A percentile compares a stretch with the other conserved stretches of the same genome.
These are phyloP conservation scores for Eucalyptus melliodora DNA, from an alignment of 345 rosid genomes.

Conservation along the genomic window DNA sequence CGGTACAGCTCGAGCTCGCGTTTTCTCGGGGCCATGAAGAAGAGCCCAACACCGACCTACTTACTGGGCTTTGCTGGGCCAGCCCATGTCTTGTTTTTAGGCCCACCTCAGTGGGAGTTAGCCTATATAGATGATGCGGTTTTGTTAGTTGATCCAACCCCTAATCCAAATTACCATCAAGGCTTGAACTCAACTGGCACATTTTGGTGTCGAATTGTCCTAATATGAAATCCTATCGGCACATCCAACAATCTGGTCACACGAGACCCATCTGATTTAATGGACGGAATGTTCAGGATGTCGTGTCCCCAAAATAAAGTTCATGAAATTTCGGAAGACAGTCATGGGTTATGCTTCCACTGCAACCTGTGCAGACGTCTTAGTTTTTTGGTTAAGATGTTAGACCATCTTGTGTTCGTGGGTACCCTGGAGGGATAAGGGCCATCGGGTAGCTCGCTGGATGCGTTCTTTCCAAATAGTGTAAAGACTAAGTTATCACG, in stretches of 20 bases:
- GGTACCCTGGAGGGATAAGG: neutral
- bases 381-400: neutral
- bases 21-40: neutral
- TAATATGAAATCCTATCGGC: neutral
- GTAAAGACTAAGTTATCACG: too few species aligned
- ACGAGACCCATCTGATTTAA: neutral
- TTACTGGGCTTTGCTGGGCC: neutral
- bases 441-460: rapidly evolving
- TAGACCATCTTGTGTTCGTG: neutral
- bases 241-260: neutral
- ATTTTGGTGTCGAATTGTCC: neutral
- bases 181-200: too few species aligned
- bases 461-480: neutral
- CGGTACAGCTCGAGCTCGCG: neutral
- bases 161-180: too few species aligned
- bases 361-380: neutral
- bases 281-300: neutral
- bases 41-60: neutral
- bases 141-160: too few species aligned
- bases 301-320: too few species aligned
- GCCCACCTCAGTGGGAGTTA: neutral
- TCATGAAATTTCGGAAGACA: neutral
- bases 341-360: neutral
- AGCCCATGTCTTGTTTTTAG: neutral
- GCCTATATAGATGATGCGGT: too few species aligned